Base-by-base conservation (phyloP, 768 basidiomycete genomes). In the Naganishia kalamii region DNA sequence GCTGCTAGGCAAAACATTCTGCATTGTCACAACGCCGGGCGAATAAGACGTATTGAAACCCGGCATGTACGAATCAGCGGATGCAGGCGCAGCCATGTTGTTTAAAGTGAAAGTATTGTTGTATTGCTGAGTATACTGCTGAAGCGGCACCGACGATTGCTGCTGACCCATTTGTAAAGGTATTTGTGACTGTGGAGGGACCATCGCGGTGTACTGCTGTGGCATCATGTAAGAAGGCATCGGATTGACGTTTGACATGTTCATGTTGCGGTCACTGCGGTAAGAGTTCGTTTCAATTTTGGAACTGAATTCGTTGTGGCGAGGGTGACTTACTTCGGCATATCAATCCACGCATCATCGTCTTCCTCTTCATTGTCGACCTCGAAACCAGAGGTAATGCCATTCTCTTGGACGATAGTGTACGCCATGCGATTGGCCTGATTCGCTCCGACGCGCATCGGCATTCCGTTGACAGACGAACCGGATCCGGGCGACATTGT, bases 291-390 rank as follows among this genome's bases (percentile, higher is more conserved):
- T 25, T 47, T 5, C 2, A 3, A 7, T 3, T 13, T 13, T n/a
- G 27, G 21, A 15, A 4, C 46, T 47, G 1, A 13, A 4, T 32
- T n/a, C 32, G 11, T 4, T 12, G n/a, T 35, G 19, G 35, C n/a
- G n/a, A 52, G 6, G 17, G 25, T 19, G n/a, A 23, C 63, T 44
- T 30, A 52, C 63, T 41, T 19, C 5, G 37, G 17, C 1, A 54
- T 25, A 33, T 48, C 40, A 25, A 40, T 48, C 63, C 51, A 52
- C 44, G 32, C 21, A 71, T 75, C 62, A 46, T 77, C n/a, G 65
- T 75, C 35, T 60, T 76, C 23, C 69, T 76, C 43, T 69, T 78
- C 30, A 48, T 78, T 23, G 71, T 70, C 60, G 51, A 76, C 29
- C 69, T 76, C n/a, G 65, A 73, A 48, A 59, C 54, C 54, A 2